phyloP scores from a whole-genome alignment of 2,329 filamentous ascomycete genomes.

The Sclerotinia glacialis region DNA sequence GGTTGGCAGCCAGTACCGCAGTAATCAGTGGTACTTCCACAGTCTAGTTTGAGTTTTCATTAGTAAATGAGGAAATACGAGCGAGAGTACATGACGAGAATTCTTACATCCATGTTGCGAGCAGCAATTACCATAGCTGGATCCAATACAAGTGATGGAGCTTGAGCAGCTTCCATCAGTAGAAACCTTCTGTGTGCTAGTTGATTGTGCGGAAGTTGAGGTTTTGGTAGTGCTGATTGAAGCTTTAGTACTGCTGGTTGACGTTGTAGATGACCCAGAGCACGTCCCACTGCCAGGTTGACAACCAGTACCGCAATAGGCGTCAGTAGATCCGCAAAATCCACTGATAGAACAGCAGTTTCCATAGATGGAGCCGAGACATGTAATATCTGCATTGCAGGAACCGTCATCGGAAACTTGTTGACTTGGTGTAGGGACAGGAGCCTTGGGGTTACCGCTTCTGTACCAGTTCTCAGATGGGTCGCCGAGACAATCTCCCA shows the following conservation, averaged over 20 bases:
- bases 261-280: conserved; percentile 1
- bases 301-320: conserved; percentile 27
- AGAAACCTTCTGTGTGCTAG: conserved; percentile 5
- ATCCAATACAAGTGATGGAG: conserved; percentile 33
- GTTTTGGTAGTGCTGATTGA: conserved; percentile 7
- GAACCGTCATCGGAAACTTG: conserved; percentile 26
- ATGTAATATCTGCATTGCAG: conserved; percentile 24
- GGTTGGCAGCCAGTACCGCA: conserved; percentile 38
- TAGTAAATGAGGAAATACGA: background rate
- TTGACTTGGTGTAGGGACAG: conserved; percentile 12
- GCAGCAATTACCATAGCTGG: conserved; percentile 37
- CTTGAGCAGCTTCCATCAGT: conserved; percentile 30
- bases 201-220: conserved; percentile 16
- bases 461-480: conserved; percentile 46
- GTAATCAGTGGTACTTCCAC: conserved; percentile 36
- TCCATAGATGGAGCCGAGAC: conserved; percentile 26
- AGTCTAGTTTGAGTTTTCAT: conserved; percentile 19
- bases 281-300: conserved; percentile 22
- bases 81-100: too few relatives aligned
- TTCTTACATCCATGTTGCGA: conserved; percentile 35
- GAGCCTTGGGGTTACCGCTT: conserved; percentile 22
- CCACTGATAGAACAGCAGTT: conserved; percentile 27
- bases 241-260: background rate
- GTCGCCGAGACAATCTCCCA: conserved; percentile 49
- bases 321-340: conserved; percentile 25